These are phyloP conservation scores for Sodiomyces alkalinus DNA, from an alignment of 2,329 filamentous ascomycete species.

Conservation along the genomic window DNA sequence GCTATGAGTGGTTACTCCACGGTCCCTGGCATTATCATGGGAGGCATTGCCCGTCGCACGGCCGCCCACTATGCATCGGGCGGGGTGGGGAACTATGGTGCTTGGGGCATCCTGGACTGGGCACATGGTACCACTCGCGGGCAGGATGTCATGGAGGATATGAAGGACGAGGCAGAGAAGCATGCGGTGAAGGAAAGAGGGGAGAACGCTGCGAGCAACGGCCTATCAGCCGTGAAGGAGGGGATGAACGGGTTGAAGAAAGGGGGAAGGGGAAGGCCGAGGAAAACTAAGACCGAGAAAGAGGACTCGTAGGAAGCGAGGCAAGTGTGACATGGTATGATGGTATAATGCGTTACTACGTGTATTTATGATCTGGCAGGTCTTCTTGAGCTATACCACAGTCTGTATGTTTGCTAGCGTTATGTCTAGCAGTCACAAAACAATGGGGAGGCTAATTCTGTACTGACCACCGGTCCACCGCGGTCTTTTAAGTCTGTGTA, in stretches of 20 bases:
- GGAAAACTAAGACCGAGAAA: too few species aligned
- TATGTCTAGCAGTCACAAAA: too few species aligned
- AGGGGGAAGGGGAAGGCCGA: slow-evolving; percentile 3
- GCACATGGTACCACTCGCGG: slow-evolving; percentile 38
- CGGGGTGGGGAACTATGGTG: slow-evolving; percentile 44
- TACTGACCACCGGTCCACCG: too few species aligned
- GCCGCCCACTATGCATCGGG: slow-evolving; percentile 38
- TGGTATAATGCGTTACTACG: too few species aligned
- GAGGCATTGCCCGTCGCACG: slow-evolving; percentile 29
- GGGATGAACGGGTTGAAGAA: slow-evolving; percentile 14
- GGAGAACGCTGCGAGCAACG: slow-evolving; percentile 16
- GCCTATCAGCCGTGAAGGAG: slow-evolving; percentile 16
- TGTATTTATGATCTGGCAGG: too few species aligned
- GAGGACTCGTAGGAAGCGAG: too few species aligned
- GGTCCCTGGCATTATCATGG: slow-evolving; percentile 36
- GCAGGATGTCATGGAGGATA: slow-evolving; percentile 34
- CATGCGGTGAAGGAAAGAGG: slow-evolving; percentile 31
- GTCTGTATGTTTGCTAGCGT: too few species aligned
- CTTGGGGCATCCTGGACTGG: slow-evolving; percentile 50
- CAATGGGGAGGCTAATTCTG: too few species aligned
- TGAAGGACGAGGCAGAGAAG: slow-evolving; percentile 40
- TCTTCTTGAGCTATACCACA: too few species aligned
- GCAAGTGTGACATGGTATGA: too few species aligned
- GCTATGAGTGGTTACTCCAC: slow-evolving; percentile 53
- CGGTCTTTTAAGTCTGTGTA: too few species aligned